phyloP scores from a whole-genome alignment of 2,329 filamentous ascomycete species.

The Myriangium duriaei region DNA sequence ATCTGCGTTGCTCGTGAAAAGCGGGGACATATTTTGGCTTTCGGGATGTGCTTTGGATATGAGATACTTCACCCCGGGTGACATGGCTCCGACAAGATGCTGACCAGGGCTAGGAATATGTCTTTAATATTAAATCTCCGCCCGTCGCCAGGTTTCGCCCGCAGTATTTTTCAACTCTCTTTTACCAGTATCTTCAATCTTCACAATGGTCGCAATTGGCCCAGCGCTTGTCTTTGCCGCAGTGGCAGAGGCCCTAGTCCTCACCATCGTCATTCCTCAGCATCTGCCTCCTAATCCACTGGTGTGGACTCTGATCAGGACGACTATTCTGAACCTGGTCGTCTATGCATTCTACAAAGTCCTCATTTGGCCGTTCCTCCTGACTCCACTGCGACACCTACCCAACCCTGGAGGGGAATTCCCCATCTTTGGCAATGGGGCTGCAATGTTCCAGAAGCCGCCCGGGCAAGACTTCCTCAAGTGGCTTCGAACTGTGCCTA shows the following conservation, averaged over 20 bases:
- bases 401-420: slow-evolving; percentile 20
- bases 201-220: neutral
- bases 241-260: neutral
- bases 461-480: slow-evolving; percentile 15
- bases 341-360: neutral
- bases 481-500: slow-evolving; percentile 8
- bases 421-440: slow-evolving; percentile 26
- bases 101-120: too few relatives aligned
- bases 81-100: too few relatives aligned
- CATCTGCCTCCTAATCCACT: neutral
- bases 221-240: neutral
- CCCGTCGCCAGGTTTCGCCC: too few relatives aligned
- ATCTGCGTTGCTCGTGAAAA: too few relatives aligned
- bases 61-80: too few relatives aligned
- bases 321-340: neutral
- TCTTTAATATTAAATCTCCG: too few relatives aligned
- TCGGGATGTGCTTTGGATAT: too few relatives aligned
- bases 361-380: slow-evolving; percentile 25
- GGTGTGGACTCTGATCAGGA: neutral
- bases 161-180: too few relatives aligned
- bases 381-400: slow-evolving; percentile 28
- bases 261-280: neutral
- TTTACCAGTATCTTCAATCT: too few relatives aligned
- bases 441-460: slow-evolving; percentile 23
- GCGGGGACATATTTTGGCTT: too few relatives aligned